Evolutionary conservation across 371 early-diverging fungal species (phyloP), one percentile per base, ranked within the genome.

Genomic region (Capniomyces stellatus): DNA sequence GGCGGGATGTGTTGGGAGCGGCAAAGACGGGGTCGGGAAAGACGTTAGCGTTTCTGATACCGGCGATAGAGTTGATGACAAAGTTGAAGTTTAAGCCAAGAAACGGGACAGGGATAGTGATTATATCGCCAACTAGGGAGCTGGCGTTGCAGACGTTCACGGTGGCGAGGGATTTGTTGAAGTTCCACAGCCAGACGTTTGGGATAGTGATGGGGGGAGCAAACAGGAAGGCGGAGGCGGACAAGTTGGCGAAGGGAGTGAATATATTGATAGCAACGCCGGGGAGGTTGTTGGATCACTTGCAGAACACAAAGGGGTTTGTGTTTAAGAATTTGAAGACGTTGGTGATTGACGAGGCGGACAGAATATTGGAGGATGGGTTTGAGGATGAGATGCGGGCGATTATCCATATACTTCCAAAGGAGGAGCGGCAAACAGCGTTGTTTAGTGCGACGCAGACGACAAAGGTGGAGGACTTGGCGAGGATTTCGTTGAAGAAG

Each of bases 61-160:
- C 99, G 40, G 92, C 93, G 18, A 72, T 99, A 42, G 94, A 98
- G 63, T 61, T 90, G 54, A 71, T 98, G 28, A 73, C 76, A 57
- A 83, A 74, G 56, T 72, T 89, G 23, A 82, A 84, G 64, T 82
- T 82, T 64, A 94, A 94, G 75, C 89, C 96, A 25, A 81, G 95
- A 64, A 95, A 94, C 61, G 98, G 90, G 52, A 95, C 96, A 0
- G 96, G 96, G 52, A 85, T 89, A 22, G 69, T 98, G 48, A 79
- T 99, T 56, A 92, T 99, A 52, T 84, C 96, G 10, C 99, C 99
- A 21, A 99, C 99, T 39, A 83, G 99, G 64, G 99, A 99, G 74
- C 77, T 99, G 52, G 97, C 98, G 29, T 74, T 98, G 54, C 99
- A 99, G 71, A 98, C 98, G 59, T 92, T 89, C 70, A 92, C 95